A percentile compares a stretch with the other conserved stretches of the same genome.
Conservation (phyloP, 2,329 filamentous ascomycete species). For the Ceratocystis destructans region DNA sequence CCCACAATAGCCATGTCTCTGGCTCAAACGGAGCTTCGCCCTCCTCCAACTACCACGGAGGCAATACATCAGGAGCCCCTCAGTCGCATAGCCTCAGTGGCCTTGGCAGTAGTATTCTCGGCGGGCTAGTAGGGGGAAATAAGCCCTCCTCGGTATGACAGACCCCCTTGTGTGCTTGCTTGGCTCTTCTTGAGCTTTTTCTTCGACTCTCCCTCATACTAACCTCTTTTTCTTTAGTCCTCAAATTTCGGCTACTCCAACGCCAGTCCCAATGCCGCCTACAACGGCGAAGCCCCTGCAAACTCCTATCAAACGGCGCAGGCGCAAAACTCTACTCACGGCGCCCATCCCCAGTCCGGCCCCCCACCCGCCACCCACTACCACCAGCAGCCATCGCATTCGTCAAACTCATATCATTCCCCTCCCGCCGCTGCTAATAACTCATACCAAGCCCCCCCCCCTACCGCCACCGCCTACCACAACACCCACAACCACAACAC, state of each 20-base stretch:
- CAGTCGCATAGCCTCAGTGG: slow-evolving; percentile 31
- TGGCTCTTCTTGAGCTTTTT: neutral
- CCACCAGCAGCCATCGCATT: slow-evolving; percentile 13
- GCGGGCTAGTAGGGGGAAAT: slow-evolving; percentile 40
- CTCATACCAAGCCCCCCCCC: slow-evolving; percentile 12
- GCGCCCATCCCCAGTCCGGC: slow-evolving; percentile 16
- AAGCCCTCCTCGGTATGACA: slow-evolving; percentile 25
- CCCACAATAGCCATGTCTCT: slow-evolving; percentile 22
- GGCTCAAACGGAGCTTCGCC: slow-evolving; percentile 20
- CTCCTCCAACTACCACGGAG: slow-evolving; percentile 34
- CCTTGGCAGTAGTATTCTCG: slow-evolving; percentile 40
- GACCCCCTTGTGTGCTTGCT: neutral
- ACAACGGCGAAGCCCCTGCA: slow-evolving; percentile 50
- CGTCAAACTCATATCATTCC: slow-evolving; percentile 27
- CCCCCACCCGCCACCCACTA: slow-evolving; percentile 10
- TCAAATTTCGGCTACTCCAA: slow-evolving; percentile 53
- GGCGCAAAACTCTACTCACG: slow-evolving; percentile 12
- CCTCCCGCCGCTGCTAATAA: slow-evolving; percentile 18
- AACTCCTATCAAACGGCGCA: slow-evolving; percentile 38
- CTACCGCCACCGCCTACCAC: slow-evolving; percentile 11
- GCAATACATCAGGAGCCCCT: slow-evolving; percentile 29
- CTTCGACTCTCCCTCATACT: slow-evolving; percentile 1
- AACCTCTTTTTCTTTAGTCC: slow-evolving; percentile 28
- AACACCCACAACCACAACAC: neutral
- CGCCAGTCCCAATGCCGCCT: slow-evolving; percentile 39